Evolutionary conservation across 2,329 filamentous ascomycete species (phyloP), one percentile per base, ranked within the genome.

Genomic region (Aspergillus fischeri): DNA sequence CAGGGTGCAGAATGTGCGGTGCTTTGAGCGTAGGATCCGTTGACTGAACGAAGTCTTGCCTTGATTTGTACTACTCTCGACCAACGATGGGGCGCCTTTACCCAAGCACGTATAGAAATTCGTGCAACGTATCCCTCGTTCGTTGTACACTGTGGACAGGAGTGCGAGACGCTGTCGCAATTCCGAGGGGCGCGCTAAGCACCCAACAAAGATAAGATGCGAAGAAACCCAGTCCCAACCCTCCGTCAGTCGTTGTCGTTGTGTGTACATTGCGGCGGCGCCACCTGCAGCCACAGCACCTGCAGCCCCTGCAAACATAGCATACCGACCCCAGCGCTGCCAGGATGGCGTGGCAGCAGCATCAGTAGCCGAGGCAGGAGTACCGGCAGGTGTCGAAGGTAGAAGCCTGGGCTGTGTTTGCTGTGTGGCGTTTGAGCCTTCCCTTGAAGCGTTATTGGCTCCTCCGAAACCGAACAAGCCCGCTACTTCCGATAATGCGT

Each of bases 201-300:
- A 95, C 2, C 92, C 91, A 1, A 97, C 90, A 67, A 97, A 99
- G 73, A 94, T 90, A 27, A 99, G 84, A 74, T 99, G 94, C 38
- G 90, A 94, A 17, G 88, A 86, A 14, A 90, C 90, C 92, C 92
- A 97, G 9, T 80, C 80, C 78, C 87, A 87, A 7, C 92, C 89
- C 58, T 88, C 82, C 2, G 83, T 84, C 60, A 97, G 85, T 61
- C 91, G 86, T 32, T 95, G 90, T 54, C 91, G 85, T 66, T 94
- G 92, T 66, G 89, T 80, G 78, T 96, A 97, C 10, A 93, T 89
- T 7, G 92, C 92, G 0, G 90, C 90, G 0, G 89, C 89, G 7
- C 90, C 91, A 0, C 89, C 92, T 1, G 88, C 89, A 0, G 93
- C 87, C 0, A 93, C 87, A 0, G 89, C 89, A 0, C 90, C 92